Conservation (phyloP, 768 basidiomycete genomes). For the Boletus reticuloceps region DNA sequence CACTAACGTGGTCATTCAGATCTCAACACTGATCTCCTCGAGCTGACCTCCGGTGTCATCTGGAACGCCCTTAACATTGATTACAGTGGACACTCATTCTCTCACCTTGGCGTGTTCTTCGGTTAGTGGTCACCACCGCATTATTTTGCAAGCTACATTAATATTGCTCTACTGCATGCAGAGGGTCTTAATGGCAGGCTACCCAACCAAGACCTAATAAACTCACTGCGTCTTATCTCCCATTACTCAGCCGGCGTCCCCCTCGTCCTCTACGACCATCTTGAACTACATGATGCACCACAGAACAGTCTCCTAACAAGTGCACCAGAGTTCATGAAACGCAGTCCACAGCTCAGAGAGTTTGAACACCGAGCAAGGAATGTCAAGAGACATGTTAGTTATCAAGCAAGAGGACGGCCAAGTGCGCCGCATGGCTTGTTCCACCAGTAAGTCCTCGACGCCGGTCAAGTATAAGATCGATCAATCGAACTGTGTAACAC, state of each 20-base stretch:
- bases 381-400: constrained; percentile 64
- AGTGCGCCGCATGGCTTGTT: constrained; percentile 91
- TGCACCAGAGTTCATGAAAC: constrained; percentile 44
- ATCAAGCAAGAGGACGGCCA: constrained; percentile 74
- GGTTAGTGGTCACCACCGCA: constrained; percentile 47
- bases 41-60: constrained; percentile 77
- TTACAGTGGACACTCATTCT: constrained; percentile 96
- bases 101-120: constrained; percentile 91
- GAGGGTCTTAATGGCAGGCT: constrained; percentile 94
- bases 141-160: constrained; percentile 1
- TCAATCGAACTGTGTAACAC: not conserved
- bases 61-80: constrained; percentile 96
- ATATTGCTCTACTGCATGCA: constrained; percentile 30
- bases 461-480: not conserved
- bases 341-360: constrained; percentile 43
- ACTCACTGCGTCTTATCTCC: constrained; percentile 73
- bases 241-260: constrained; percentile 74
- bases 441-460: constrained; percentile 59
- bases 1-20: constrained; percentile 40
- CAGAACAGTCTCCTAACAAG: constrained; percentile 37
- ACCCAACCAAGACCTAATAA: constrained; percentile 94
- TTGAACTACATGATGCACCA: constrained; percentile 47
- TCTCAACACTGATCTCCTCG: constrained; percentile 59
- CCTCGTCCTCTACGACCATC: constrained; percentile 76
- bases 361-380: constrained; percentile 64